These are phyloP conservation scores for Aspergillus thermomutatus DNA, from an alignment of 2,329 filamentous ascomycete genomes.

Conservation along the genomic window DNA sequence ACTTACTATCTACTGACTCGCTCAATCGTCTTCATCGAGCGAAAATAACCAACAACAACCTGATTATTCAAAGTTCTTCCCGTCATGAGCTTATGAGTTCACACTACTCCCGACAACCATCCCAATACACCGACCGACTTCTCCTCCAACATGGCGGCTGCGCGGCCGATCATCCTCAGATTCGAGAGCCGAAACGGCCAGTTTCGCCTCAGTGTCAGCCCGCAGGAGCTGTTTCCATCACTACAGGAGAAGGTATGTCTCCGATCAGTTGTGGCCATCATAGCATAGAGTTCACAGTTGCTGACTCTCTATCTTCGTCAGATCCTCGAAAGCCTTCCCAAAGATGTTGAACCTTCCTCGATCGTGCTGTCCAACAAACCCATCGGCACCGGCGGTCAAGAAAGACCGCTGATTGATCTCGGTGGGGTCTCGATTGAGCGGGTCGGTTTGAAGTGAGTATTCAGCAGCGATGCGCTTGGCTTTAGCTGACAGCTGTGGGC, in stretches of 20 bases:
- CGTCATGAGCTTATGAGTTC: constrained; percentile 3
- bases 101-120: neutral
- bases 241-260: constrained; percentile 46
- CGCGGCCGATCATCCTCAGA: constrained; percentile 69
- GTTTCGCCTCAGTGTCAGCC: constrained; percentile 76
- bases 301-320: constrained; percentile 24
- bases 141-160: constrained; percentile 28
- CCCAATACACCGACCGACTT: neutral
- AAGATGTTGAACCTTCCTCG: constrained; percentile 52
- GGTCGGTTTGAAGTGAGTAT: constrained; percentile 55
- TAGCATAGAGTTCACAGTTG: neutral
- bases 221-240: constrained; percentile 66
- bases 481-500: constrained; percentile 18
- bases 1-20: neutral
- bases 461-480: neutral
- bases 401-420: constrained; percentile 51
- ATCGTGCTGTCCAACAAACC: constrained; percentile 60
- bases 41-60: neutral
- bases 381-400: constrained; percentile 54
- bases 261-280: neutral
- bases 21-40: neutral
- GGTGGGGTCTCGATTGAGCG: constrained; percentile 54
- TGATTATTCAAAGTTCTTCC: neutral
- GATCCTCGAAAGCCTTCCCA: constrained; percentile 59
- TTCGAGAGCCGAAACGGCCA: constrained; percentile 91